Conservation (phyloP, 202 grass and related monocot genomes). For the Schoenoplectus triqueter region DNA sequence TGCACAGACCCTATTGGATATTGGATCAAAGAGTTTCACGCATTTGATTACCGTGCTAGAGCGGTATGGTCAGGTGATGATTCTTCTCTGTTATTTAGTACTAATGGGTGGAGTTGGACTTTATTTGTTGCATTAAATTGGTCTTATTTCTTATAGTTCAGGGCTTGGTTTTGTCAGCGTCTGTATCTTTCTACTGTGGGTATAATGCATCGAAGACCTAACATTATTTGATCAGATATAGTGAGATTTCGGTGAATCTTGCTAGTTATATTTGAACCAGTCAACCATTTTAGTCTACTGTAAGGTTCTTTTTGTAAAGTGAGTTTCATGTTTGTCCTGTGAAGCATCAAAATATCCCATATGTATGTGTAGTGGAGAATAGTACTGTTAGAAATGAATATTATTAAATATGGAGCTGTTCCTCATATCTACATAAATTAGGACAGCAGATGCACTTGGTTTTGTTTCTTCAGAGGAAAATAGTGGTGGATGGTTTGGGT, state of each 20-base stretch:
- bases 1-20: constrained; percentile 87
- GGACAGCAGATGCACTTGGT: not conserved
- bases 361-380: not conserved
- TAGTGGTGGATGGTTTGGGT: not conserved
- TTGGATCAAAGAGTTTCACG: constrained; percentile 98
- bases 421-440: not conserved
- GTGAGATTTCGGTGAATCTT: not conserved
- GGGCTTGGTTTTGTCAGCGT: not conserved
- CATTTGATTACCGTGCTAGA: constrained; percentile 96
- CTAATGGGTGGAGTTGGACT: not conserved
- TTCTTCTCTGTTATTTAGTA: constrained; percentile 48
- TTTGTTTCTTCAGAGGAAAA: not conserved
- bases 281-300: not conserved
- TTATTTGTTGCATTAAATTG: not conserved
- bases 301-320: not conserved
- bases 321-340: not conserved
- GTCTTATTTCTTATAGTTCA: constrained; percentile 8
- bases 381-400: not conserved
- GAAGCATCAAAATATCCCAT: constrained; percentile 13
- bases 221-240: not conserved
- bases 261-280: not conserved
- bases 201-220: constrained; percentile 7
- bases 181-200: not conserved
- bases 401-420: not conserved
- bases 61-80: constrained; percentile 87